Base-by-base conservation (phyloP, 805 yeast species). In the Metschnikowia henanensis region DNA sequence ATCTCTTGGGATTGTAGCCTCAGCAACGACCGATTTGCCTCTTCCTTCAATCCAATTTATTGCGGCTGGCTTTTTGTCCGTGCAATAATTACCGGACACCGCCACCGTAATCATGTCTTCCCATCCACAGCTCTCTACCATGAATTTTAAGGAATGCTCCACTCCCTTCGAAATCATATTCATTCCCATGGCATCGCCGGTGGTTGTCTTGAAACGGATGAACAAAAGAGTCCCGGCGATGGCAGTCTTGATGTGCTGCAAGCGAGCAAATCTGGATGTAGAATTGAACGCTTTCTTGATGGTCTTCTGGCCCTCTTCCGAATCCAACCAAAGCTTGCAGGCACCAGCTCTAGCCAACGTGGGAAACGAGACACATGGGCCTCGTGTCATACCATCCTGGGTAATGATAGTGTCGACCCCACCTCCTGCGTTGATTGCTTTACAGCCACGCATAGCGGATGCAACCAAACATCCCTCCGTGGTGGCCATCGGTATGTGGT, bases 171-270 rank as follows among this genome's bases (percentile, higher is more conserved):
- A 92, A 49, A 94, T 94, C 99, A 94, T 94, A 65, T 94, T 94
- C 99, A 94, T 94, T 52, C 99, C 99, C 99, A 94, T 94, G 16
- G 99, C 99, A 73, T 94, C 99, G 66, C 99, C 99, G 16, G 99
- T 94, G 30, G 96, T 90, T n/a, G 99, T 95, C 64, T 91, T 82
- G 75, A 94, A 94, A 60, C 99, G 82, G 56, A 94, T 84, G 59
- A 80, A 94, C 57, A 94, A 74, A 55, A 86, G 74, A 37, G 85
- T 85, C 23, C 99, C 99, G 15, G 99, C 99, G 65, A 92, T 73
- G 3, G 98, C 95, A 15, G 97, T 89, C 65, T 89, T 87, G 52
- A 92, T 74, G 56, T 86, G 86, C 66, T 87, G 96, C 59, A 94
- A 78, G 60, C 97, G 82, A 15, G 99, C 99, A 70, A 94, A 94